Evolutionary conservation across 2,329 filamentous ascomycete genomes (phyloP).

Genomic region (Colletotrichum lindemuthianum): DNA sequence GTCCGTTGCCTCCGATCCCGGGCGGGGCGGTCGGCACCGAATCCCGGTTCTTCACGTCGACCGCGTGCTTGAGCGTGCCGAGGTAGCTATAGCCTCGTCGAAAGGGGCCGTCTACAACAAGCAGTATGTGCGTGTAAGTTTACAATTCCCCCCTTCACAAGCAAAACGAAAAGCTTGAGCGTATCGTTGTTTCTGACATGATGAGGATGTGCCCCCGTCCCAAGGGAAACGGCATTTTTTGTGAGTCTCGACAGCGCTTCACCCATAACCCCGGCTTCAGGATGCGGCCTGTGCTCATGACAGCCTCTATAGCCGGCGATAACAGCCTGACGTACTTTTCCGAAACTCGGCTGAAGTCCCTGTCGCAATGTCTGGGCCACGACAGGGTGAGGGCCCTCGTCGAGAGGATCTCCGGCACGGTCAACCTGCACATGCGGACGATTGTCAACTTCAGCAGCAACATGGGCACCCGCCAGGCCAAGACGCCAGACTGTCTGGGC

Average conservation of each 20-base stretch:
- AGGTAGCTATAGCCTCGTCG: slow-evolving; percentile 27
- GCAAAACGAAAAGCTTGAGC: no score
- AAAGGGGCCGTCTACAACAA: slow-evolving; percentile 22
- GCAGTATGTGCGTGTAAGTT: slow-evolving; percentile 40
- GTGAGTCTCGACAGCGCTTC: slow-evolving; percentile 22
- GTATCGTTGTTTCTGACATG: background rate
- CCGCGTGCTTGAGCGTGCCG: slow-evolving; percentile 38
- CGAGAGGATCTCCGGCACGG: slow-evolving; percentile 40
- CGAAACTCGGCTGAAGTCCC: slow-evolving; percentile 43
- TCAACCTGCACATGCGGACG: slow-evolving; percentile 22
- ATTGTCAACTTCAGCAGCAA: background rate
- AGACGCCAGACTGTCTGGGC: slow-evolving; percentile 6
- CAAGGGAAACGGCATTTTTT: slow-evolving; percentile 44
- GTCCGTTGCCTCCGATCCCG: background rate
- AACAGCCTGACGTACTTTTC: slow-evolving; percentile 43
- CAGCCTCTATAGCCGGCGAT: slow-evolving; percentile 13
- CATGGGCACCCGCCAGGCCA: background rate
- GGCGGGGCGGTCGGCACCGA: slow-evolving; percentile 4
- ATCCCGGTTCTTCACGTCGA: slow-evolving; percentile 43
- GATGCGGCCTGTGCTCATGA: background rate
- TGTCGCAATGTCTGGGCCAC: slow-evolving; percentile 43
- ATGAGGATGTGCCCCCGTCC: background rate
- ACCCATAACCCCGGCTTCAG: background rate
- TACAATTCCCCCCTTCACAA: background rate
- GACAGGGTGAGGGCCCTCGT: slow-evolving; percentile 43